Evolutionary conservation across 1,284 basidiomycete species (phyloP).

Genomic region (Cryptococcus sp.): DNA sequence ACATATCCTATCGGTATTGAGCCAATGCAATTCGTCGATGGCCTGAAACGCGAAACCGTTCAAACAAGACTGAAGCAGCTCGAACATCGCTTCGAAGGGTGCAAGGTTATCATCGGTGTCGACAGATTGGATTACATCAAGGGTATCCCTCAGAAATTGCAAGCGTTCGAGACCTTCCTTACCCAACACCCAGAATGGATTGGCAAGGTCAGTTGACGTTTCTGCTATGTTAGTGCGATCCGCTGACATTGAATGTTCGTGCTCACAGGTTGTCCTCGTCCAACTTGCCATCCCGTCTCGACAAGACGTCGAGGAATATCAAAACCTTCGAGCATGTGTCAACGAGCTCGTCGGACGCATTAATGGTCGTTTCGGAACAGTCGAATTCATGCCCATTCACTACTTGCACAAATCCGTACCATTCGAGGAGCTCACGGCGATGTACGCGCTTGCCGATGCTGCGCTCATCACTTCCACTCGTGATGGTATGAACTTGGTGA

Average conservation of each 20-base stretch:
- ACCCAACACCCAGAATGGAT: conserved; percentile 99
- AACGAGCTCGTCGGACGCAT: conserved; percentile 98
- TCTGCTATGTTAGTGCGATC: background rate
- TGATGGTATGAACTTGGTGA: conserved; percentile 97
- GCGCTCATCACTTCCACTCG: conserved; percentile 93
- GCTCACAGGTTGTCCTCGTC: conserved; percentile 77
- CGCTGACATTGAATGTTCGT: background rate
- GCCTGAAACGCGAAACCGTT: conserved; percentile 75
- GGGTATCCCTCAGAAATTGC: conserved; percentile 96
- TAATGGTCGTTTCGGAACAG: conserved; percentile 96
- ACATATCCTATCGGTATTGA: conserved; percentile 99
- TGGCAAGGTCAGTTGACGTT: conserved; percentile 68
- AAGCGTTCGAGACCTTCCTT: conserved; percentile 94
- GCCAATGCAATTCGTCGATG: conserved; percentile 86
- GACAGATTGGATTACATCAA: conserved; percentile 99
- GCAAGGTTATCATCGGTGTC: conserved; percentile 97
- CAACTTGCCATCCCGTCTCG: conserved; percentile 97
- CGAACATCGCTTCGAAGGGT: conserved; percentile 85
- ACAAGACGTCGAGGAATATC: conserved; percentile 98
- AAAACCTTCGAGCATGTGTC: conserved; percentile 91
- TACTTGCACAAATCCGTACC: conserved; percentile 94
- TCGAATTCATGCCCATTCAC: conserved; percentile 99
- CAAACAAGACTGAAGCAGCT: conserved; percentile 76
- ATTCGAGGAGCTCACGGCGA: conserved; percentile 93
- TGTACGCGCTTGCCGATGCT: conserved; percentile 95